These are phyloP conservation scores for Citrus australasica DNA, from an alignment of 345 rosid species.

Conservation along the genomic window DNA sequence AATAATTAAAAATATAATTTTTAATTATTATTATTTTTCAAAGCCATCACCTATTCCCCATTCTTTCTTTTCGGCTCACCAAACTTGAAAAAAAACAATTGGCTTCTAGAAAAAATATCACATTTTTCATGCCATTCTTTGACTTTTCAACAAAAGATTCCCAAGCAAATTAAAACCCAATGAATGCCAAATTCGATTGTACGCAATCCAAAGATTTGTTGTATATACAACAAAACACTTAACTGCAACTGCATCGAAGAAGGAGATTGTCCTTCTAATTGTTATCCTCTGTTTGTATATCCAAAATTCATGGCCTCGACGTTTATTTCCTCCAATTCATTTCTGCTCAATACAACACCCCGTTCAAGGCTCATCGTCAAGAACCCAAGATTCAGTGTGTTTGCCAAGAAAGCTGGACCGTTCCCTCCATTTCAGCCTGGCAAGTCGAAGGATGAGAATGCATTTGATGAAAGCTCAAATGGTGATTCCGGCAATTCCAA, in stretches of 20 bases:
- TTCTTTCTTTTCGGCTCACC: too few relatives aligned
- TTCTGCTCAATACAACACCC: slow-evolving; percentile 47
- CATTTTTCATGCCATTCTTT: too few relatives aligned
- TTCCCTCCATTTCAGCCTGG: slow-evolving; percentile 46
- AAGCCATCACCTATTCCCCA: too few relatives aligned
- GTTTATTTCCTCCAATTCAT: slow-evolving; percentile 67
- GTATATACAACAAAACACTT: slow-evolving; percentile 1
- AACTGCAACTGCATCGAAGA: slow-evolving; percentile 16
- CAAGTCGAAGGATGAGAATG: slow-evolving; percentile 35
- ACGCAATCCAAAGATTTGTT: not conserved
- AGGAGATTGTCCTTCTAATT: slow-evolving; percentile 11
- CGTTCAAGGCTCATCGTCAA: slow-evolving; percentile 31
- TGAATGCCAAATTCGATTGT: too few relatives aligned
- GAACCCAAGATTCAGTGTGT: slow-evolving; percentile 41
- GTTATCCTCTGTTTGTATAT: slow-evolving; percentile 2
- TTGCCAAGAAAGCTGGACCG: slow-evolving; percentile 52
- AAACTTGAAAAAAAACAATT: too few relatives aligned
- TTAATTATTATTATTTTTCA: too few relatives aligned
- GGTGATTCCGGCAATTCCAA: slow-evolving; percentile 35
- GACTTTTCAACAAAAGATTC: too few relatives aligned
- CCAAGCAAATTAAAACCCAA: too few relatives aligned
- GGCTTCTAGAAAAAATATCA: too few relatives aligned
- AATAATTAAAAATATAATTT: too few relatives aligned
- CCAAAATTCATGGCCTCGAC: slow-evolving; percentile 41
- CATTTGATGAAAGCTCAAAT: slow-evolving; percentile 23